Evolutionary conservation across 805 yeast genomes (phyloP), one percentile per base, ranked within the genome.

Genomic region (Suhomyces kilbournensis): DNA sequence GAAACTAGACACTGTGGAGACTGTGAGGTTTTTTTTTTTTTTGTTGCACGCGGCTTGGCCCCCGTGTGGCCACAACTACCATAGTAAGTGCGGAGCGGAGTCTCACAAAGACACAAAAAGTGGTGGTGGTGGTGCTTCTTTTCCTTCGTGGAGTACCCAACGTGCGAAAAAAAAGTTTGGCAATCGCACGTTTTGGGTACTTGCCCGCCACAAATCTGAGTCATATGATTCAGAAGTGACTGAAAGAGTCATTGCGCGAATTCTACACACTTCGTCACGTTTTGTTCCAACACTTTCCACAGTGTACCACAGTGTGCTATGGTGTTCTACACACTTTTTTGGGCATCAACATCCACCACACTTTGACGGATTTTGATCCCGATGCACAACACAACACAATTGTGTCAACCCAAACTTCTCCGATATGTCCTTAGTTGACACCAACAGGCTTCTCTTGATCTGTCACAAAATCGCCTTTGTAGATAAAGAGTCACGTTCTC

Each of bases 1-100:
- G 40, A 45, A 8, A 30, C 42, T 35, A 35, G 39, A 23, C 48
- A 34, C 43, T 46, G 48, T 46, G 48, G 48, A 22, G 48, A 38
- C 44, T 2, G 39, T n/a, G 48, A 20, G 40, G 42, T 7, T 38
- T 38, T 38, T 38, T 38, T 35, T 35, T 38, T 38, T 19, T 17
- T 17, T 17, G 19, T 7, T 3, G 22, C 42, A 38, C 42, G 48
- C 48, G 48, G 42, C 43, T 19, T 32, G 43, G 30, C 30, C 28
- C 20, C 32, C 17, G 48, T 35, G 48, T 46, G 48, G 48, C 43
- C 48, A 35, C 48, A 38, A 15, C 30, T 5, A 42, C 45, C 15
- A 17, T 38, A 38, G 42, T 38, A 42, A 42, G 22, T 42, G 45
- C 45, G 45, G 30, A 42, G 45, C 30, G 45, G 42, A 17, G 14